Conservation (phyloP, 345 rosid species). For the Boechera divaricarpa region DNA sequence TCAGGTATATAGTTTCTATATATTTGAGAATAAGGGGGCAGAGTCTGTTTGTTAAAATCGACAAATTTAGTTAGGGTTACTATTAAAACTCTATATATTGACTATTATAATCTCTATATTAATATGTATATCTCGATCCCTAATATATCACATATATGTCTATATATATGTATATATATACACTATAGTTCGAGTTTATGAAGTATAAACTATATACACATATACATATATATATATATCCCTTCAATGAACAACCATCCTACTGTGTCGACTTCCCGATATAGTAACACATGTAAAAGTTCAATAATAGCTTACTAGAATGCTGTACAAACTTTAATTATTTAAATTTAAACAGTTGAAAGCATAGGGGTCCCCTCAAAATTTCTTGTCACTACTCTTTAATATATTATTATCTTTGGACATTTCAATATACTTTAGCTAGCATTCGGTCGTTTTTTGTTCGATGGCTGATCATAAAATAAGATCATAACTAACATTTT, state of each 20-base stretch:
- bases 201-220: not conserved
- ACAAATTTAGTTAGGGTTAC: not conserved
- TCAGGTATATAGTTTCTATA: too few species aligned
- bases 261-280: constrained; percentile 26
- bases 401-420: constrained; percentile 9
- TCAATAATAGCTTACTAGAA: constrained; percentile 11
- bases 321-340: constrained; percentile 22
- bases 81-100: not conserved
- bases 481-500: constrained; percentile 25
- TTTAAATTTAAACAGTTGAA: constrained; percentile 28
- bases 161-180: not conserved
- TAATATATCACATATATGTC: not conserved
- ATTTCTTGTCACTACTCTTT: constrained; percentile 29
- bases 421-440: constrained; percentile 10
- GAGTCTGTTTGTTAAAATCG: not conserved
- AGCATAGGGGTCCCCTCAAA: constrained; percentile 38
- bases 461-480: constrained; percentile 19
- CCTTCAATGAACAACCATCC: not conserved
- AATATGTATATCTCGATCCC: not conserved
- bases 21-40: not conserved
- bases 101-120: too few species aligned
- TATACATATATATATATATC: not conserved
- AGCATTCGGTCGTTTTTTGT: constrained; percentile 28
- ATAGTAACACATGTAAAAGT: constrained; percentile 37
- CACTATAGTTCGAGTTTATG: not conserved